A percentile compares a stretch with the other conserved stretches of the same genome.
Conservation (phyloP, 2,329 filamentous ascomycete genomes). For the Emergomyces africanus region DNA sequence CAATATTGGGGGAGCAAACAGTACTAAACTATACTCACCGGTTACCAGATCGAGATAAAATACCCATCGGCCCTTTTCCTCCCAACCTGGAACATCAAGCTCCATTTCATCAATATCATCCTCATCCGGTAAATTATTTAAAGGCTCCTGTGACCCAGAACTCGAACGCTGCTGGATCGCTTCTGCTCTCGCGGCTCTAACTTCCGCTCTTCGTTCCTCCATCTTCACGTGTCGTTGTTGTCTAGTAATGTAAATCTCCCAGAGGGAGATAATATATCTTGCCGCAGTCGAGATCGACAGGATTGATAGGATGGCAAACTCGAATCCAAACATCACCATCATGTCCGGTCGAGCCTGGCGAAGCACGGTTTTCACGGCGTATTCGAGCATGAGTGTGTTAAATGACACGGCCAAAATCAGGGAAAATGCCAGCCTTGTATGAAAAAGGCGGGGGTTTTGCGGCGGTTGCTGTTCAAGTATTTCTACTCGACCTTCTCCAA, state of each 20-base stretch:
- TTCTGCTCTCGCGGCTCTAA: conserved; percentile 42
- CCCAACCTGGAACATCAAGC: conserved; percentile 90
- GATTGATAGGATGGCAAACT: conserved; percentile 78
- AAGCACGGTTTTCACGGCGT: conserved; percentile 70
- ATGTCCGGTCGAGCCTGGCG: conserved; percentile 86
- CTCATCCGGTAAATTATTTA: conserved; percentile 44
- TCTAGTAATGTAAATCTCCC: conserved; percentile 62
- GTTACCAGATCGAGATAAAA: conserved; percentile 76
- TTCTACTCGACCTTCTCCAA: conserved; percentile 88
- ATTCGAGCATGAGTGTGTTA: conserved; percentile 66
- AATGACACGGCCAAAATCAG: conserved; percentile 68
- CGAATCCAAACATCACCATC: conserved; percentile 99
- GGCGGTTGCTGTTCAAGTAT: conserved; percentile 91
- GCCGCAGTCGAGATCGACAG: conserved; percentile 66
- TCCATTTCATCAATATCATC: conserved; percentile 86
- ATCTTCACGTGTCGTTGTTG: conserved; percentile 60
- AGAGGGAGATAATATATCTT: conserved; percentile 65
- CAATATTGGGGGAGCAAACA: neutral
- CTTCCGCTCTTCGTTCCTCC: conserved; percentile 53
- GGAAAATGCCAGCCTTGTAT: conserved; percentile 66
- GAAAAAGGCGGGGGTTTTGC: conserved; percentile 76
- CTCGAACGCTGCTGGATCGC: conserved; percentile 29
- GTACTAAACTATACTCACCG: conserved; percentile 39
- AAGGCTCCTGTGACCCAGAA: conserved; percentile 23
- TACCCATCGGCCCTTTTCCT: conserved; percentile 86